A percentile compares a stretch with the other conserved stretches of the same genome.
Evolutionary conservation across 1,284 basidiomycete genomes (phyloP).

Genomic region (Cutaneotrichosporon mucoides): DNA sequence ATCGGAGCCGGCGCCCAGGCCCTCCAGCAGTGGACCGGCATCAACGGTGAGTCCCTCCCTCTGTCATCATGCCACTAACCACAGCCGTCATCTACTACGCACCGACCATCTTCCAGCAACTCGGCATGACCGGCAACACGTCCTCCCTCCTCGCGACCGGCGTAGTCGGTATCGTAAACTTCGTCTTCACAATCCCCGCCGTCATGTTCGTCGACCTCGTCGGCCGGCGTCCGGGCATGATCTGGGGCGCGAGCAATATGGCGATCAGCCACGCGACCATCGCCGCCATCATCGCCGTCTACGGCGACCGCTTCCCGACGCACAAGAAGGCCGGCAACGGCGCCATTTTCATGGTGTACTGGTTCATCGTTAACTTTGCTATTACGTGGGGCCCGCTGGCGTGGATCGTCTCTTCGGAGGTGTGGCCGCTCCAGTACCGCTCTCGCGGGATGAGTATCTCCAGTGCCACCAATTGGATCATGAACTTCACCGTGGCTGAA

Average conservation of each 20-base stretch:
- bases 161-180: slow-evolving; percentile 67
- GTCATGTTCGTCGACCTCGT: slow-evolving; percentile 47
- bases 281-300: slow-evolving; percentile 34
- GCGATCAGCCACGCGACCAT: slow-evolving; percentile 44
- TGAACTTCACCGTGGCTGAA: slow-evolving; percentile 47
- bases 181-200: slow-evolving; percentile 47
- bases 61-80: neutral
- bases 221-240: slow-evolving; percentile 43
- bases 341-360: slow-evolving; percentile 29
- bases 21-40: slow-evolving; percentile 48
- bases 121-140: slow-evolving; percentile 49
- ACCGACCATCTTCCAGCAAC: slow-evolving; percentile 14
- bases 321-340: slow-evolving; percentile 19
- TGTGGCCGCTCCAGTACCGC: slow-evolving; percentile 45
- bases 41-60: slow-evolving; percentile 17
- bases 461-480: slow-evolving; percentile 32
- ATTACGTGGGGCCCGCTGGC: slow-evolving; percentile 47
- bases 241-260: slow-evolving; percentile 42
- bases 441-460: slow-evolving; percentile 47
- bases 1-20: slow-evolving; percentile 45
- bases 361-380: slow-evolving; percentile 45
- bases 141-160: slow-evolving; percentile 69
- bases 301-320: slow-evolving; percentile 13
- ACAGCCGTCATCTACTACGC: slow-evolving; percentile 19
- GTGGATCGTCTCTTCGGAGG: slow-evolving; percentile 47